A percentile compares a stretch with the other conserved stretches of the same genome.
Evolutionary conservation across 805 yeast genomes (phyloP).

Genomic region (Kazachstania taianensis): DNA sequence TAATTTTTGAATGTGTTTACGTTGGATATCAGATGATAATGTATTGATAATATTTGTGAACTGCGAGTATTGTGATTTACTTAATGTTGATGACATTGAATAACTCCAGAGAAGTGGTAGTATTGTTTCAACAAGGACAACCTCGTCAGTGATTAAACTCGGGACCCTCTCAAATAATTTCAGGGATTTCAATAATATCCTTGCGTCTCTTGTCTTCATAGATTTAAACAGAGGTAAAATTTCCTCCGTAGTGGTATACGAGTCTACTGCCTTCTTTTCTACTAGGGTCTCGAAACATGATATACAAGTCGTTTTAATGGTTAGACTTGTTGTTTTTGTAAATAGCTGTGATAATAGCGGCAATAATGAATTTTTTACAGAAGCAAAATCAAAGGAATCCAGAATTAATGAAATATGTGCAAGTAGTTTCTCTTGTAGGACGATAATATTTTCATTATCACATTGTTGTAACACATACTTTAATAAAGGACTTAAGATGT

Average conservation of each 20-base stretch:
- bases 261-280: constrained; percentile 54
- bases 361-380: constrained; percentile 63
- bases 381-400: constrained; percentile 50
- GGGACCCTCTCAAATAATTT: constrained; percentile 32
- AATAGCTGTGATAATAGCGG: constrained; percentile 66
- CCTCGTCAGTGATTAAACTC: constrained; percentile 37
- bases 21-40: constrained; percentile 37
- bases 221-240: constrained; percentile 68
- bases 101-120: constrained; percentile 45
- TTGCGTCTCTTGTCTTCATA: constrained; percentile 67
- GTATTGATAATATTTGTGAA: constrained; percentile 33
- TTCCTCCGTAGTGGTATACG: constrained; percentile 61
- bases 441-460: constrained; percentile 16
- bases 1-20: constrained; percentile 31
- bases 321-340: constrained; percentile 72
- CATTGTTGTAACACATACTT: constrained; percentile 18
- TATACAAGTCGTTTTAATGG: constrained; percentile 64
- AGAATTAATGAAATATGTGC: constrained; percentile 33
- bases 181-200: constrained; percentile 44
- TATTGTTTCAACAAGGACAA: constrained; percentile 40
- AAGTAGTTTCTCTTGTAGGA: constrained; percentile 45
- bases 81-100: constrained; percentile 38
- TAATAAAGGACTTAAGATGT: constrained; percentile 22
- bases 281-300: constrained; percentile 50
- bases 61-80: constrained; percentile 32